Evolutionary conservation across 176 grass and related monocot genomes (phyloP).

Genomic region (Carex pumila): DNA sequence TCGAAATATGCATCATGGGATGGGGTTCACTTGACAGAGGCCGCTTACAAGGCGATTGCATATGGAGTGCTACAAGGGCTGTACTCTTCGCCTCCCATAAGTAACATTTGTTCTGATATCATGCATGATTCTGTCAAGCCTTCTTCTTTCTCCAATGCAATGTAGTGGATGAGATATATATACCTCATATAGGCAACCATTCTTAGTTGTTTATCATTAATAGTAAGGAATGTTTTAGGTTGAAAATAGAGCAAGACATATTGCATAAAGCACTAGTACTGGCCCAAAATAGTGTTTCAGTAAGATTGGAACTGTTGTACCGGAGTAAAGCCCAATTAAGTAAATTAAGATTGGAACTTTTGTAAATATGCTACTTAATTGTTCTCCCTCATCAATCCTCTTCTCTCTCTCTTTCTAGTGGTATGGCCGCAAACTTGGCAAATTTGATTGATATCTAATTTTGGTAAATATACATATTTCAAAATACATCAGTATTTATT

Average conservation of each 20-base stretch:
- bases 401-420: no score
- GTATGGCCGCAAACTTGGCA: no score
- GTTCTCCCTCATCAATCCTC: no score
- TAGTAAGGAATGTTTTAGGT: not conserved
- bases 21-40: slow-evolving; percentile 74
- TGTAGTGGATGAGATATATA: not conserved
- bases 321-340: not conserved
- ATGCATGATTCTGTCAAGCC: not conserved
- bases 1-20: slow-evolving; percentile 69
- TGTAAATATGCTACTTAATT: no score
- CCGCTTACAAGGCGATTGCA: slow-evolving; percentile 51
- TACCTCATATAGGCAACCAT: no score
- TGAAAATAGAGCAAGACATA: not conserved
- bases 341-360: no score
- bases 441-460: no score
- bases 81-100: slow-evolving; percentile 40
- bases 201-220: not conserved
- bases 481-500: no score
- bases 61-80: slow-evolving; percentile 42
- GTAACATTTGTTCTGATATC: slow-evolving; percentile 12
- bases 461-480: no score
- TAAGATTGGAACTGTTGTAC: not conserved
- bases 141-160: not conserved
- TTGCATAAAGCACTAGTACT: not conserved
- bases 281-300: not conserved